phyloP scores from a whole-genome alignment of 2,329 filamentous ascomycete genomes.

The Anisogramma anomala region DNA sequence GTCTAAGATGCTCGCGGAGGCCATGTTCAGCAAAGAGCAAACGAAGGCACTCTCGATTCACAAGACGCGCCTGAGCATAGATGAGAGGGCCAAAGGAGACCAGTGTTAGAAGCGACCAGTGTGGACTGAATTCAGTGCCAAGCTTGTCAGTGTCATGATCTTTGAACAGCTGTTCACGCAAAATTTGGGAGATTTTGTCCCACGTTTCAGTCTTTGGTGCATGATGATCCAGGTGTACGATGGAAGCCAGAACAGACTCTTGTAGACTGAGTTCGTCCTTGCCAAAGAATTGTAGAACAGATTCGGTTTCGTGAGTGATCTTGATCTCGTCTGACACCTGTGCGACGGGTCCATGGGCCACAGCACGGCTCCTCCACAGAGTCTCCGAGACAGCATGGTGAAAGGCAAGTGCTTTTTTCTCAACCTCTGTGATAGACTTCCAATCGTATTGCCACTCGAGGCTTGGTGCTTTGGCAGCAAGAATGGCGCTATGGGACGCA shows the following conservation, averaged over 20 bases:
- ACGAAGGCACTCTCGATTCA: conserved; percentile 64
- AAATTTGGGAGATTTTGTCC: conserved; percentile 30
- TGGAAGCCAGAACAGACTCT: conserved; percentile 37
- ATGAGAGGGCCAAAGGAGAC: conserved; percentile 69
- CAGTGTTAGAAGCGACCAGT: conserved; percentile 50
- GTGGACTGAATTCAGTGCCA: conserved; percentile 32
- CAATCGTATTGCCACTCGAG: conserved; percentile 63
- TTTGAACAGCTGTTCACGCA: conserved; percentile 29
- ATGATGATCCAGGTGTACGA: conserved; percentile 32
- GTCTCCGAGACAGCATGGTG: conserved; percentile 30
- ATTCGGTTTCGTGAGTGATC: not conserved
- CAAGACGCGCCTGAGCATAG: conserved; percentile 58
- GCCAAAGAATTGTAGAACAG: conserved; percentile 36
- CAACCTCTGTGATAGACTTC: conserved; percentile 54
- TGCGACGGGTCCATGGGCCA: not conserved
- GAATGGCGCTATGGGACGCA: conserved; percentile 33
- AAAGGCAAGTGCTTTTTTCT: conserved; percentile 45
- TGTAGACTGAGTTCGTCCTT: conserved; percentile 35
- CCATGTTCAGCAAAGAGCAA: conserved; percentile 66
- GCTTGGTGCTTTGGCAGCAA: conserved; percentile 38
- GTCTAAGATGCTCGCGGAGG: conserved; percentile 56
- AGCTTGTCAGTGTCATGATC: conserved; percentile 7
- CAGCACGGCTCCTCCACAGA: conserved; percentile 16
- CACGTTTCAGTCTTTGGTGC: conserved; percentile 17
- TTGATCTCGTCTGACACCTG: not conserved